Percentiles rank a stretch among this genome's conserved stretches.
Evolutionary conservation across 2,329 filamentous ascomycete genomes (phyloP).

Genomic region (Metarhizium humberi): DNA sequence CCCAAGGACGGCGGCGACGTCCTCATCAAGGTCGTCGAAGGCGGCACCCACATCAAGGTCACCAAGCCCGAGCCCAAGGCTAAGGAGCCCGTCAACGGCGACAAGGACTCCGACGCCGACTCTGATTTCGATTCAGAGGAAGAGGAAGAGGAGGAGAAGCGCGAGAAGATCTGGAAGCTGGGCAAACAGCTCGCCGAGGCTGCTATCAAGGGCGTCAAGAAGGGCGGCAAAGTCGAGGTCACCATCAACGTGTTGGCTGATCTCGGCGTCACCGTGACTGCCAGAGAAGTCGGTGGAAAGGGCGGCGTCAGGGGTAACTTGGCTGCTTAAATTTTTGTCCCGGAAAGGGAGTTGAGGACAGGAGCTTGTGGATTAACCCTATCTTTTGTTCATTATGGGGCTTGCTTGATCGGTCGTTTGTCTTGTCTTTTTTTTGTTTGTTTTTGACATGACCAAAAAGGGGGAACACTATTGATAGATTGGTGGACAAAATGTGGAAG

Average conservation of each 20-base stretch:
- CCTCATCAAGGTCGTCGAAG: conserved; percentile 81
- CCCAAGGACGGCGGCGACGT: conserved; percentile 81
- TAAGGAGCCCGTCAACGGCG: conserved; percentile 59
- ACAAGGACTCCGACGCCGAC: conserved; percentile 50
- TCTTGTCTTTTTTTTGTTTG: background rate
- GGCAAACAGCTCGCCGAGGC: conserved; percentile 77
- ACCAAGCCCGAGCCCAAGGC: conserved; percentile 76
- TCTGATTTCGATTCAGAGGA: conserved; percentile 55
- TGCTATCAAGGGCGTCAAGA: conserved; percentile 74
- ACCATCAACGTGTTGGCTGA: conserved; percentile 82
- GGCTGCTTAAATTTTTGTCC: conserved; percentile 12
- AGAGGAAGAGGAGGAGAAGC: conserved; percentile 77
- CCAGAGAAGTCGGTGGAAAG: conserved; percentile 79
- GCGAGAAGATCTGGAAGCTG: conserved; percentile 89
- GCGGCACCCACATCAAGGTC: conserved; percentile 83
- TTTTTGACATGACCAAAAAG: background rate
- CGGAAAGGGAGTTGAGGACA: background rate
- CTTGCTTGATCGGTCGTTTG: background rate
- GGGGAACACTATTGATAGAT: background rate
- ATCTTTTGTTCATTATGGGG: background rate
- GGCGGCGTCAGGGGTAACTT: conserved; percentile 64
- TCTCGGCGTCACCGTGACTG: conserved; percentile 68
- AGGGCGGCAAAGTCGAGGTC: conserved; percentile 84
- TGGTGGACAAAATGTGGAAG: background rate
- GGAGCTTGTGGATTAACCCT: background rate